Evolutionary conservation across 2,329 filamentous ascomycete species (phyloP).

Genomic region (Pestalotiopsis sp.): DNA sequence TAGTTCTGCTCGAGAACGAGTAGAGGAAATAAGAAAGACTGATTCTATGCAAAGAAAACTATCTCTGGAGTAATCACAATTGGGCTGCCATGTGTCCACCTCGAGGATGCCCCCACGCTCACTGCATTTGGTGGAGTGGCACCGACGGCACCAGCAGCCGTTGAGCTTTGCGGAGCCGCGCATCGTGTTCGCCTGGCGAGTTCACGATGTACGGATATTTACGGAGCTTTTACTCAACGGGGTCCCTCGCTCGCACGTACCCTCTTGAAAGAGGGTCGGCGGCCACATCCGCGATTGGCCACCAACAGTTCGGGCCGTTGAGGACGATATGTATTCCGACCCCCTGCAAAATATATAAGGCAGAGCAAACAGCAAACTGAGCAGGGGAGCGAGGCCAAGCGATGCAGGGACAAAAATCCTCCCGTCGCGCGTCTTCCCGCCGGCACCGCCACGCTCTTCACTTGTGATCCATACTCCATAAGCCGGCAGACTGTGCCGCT

Average conservation of each 20-base stretch:
- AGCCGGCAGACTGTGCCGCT: neutral
- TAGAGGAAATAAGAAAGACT: too few species aligned
- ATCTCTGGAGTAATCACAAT: neutral
- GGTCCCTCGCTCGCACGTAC: neutral
- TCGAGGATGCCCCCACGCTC: neutral
- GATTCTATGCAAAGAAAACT: neutral
- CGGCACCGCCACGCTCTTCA: too few species aligned
- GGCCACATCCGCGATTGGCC: slow-evolving; percentile 1
- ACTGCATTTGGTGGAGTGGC: neutral
- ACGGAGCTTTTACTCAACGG: neutral
- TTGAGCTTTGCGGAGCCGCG: neutral
- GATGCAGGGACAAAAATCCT: neutral
- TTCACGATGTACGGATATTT: neutral
- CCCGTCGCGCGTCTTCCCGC: neutral
- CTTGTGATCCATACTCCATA: neutral
- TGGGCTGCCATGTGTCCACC: neutral
- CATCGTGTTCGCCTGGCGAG: neutral
- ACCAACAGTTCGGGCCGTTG: neutral
- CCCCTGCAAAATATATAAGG: neutral
- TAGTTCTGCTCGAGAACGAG: too few species aligned
- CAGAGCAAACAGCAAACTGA: neutral
- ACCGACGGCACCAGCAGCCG: neutral
- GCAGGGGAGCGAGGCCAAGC: neutral
- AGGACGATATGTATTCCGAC: neutral
- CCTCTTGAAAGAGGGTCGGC: neutral